Evolutionary conservation across 495 filamentous ascomycete genomes (phyloP), one percentile per base, ranked within the genome.

Genomic region (Mycothermus thermophilus): DNA sequence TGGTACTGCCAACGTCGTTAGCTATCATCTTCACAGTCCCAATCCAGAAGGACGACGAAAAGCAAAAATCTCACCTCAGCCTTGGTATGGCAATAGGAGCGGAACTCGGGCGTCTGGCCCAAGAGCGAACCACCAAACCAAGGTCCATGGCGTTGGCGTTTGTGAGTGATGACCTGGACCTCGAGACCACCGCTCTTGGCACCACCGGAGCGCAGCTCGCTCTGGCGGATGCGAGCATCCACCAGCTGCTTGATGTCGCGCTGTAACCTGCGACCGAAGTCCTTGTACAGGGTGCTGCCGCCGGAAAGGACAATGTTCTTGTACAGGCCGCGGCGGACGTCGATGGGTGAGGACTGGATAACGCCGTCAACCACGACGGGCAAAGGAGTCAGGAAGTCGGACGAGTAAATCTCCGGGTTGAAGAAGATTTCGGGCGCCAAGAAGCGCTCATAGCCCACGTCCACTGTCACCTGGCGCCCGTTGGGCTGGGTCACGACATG

Each of bases 291-390:
- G 8, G 90, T 97, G 35, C 85, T 93, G 35, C 90, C 90, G 45
- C 90, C 90, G 6, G 88, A 95, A 22, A 97, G 69, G 4, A 97
- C 90, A 61, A 97, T 97, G 59, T 97, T 97, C 78, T 97, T 97
- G 69, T 97, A 97, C 5, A 97, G 73, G 15, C 90, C 90, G 59
- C 90, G 70, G 42, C 90, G 82, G 30, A 97, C 90, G 54, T 97
- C 90, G 48, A 97, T 97, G 20, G 90, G 90, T 27, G 86, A 93
- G 14, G 80, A 84, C 57, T 97, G 90, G 50, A 97, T 97, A 40
- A 96, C 90, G 32, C 79, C 80, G 53, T 97, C 90, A 30, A 96
- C 90, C 26, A 96, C 85, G 30, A 67, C 84, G 20, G 90, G 90
- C 2, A 97, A 70, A 5, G 90, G 90, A 3, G 90, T 97, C 42